Conservation (phyloP, 768 basidiomycete genomes). For the Mycena rebaudengoi region DNA sequence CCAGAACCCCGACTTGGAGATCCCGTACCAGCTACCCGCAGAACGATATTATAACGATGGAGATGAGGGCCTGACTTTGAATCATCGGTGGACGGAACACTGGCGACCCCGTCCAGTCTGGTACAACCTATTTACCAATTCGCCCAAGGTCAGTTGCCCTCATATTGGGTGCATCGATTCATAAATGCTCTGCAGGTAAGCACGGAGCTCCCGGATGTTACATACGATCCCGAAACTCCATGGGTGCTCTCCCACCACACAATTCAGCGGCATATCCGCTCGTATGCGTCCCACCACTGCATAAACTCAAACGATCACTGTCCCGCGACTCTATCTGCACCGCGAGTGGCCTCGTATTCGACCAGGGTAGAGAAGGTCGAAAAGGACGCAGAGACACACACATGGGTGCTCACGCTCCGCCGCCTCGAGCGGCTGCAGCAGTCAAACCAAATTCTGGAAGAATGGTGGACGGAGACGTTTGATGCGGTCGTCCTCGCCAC, state of each 20-base stretch:
- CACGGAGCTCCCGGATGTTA: neutral
- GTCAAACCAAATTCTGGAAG: neutral
- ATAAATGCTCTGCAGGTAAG: neutral
- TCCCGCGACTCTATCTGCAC: neutral
- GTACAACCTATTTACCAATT: constrained; percentile 1
- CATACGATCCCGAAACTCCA: neutral
- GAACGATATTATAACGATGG: neutral
- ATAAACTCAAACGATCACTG: neutral
- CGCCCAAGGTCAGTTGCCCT: neutral
- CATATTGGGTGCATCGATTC: neutral
- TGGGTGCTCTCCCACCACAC: neutral
- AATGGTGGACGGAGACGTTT: neutral
- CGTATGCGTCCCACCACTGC: neutral
- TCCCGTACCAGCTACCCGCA: neutral
- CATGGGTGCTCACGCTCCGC: neutral
- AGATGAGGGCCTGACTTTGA: neutral
- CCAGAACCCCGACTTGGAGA: neutral
- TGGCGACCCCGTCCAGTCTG: neutral
- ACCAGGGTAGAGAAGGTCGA: neutral
- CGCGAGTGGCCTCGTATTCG: neutral
- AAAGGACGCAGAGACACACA: neutral
- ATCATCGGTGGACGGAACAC: neutral
- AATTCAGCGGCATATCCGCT: neutral
- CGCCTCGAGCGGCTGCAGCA: neutral
- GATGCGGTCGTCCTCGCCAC: neutral